These are phyloP conservation scores for Aspergillus eucalypticola DNA, from an alignment of 2,329 filamentous ascomycete species.

Conservation along the genomic window DNA sequence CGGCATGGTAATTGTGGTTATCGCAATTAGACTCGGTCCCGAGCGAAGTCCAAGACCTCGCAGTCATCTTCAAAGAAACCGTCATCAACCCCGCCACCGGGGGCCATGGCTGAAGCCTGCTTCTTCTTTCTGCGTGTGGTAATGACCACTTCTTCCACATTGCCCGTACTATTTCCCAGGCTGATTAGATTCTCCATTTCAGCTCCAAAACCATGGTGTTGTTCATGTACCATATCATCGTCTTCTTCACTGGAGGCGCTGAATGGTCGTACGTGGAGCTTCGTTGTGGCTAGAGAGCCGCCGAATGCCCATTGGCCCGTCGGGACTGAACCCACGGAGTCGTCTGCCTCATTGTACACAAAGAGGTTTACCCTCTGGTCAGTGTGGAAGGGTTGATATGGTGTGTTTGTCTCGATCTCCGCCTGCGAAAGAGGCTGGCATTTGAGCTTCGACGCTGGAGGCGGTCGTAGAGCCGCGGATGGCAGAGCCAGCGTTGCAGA, in stretches of 20 bases:
- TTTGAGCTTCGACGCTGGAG: slow-evolving; percentile 42
- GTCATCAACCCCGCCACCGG: slow-evolving; percentile 56
- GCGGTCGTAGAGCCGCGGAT: slow-evolving; percentile 42
- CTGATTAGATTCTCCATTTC: slow-evolving; percentile 53
- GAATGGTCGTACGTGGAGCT: slow-evolving; percentile 49
- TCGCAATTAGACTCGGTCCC: slow-evolving; percentile 51
- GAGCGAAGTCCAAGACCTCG: slow-evolving; percentile 84
- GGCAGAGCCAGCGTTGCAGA: slow-evolving; percentile 46
- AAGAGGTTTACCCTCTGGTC: slow-evolving; percentile 80
- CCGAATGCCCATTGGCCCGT: slow-evolving; percentile 56
- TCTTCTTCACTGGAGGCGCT: slow-evolving; percentile 42
- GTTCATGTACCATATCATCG: slow-evolving; percentile 35
- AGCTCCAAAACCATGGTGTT: slow-evolving; percentile 33
- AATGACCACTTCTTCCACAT: slow-evolving; percentile 76
- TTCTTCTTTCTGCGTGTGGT: slow-evolving; percentile 73
- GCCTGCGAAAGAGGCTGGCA: slow-evolving; percentile 68
- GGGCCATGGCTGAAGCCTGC: slow-evolving; percentile 25
- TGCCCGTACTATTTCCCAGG: slow-evolving; percentile 54
- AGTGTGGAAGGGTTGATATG: slow-evolving; percentile 94
- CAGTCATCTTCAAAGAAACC: slow-evolving; percentile 91
- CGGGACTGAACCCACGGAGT: slow-evolving; percentile 42
- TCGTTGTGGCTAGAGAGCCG: slow-evolving; percentile 49
- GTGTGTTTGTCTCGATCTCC: slow-evolving; percentile 92
- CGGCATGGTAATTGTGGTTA: slow-evolving; percentile 6
- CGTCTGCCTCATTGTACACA: slow-evolving; percentile 54